Conservation (phyloP, 139 green algal species). For the Chlorella sp. region DNA sequence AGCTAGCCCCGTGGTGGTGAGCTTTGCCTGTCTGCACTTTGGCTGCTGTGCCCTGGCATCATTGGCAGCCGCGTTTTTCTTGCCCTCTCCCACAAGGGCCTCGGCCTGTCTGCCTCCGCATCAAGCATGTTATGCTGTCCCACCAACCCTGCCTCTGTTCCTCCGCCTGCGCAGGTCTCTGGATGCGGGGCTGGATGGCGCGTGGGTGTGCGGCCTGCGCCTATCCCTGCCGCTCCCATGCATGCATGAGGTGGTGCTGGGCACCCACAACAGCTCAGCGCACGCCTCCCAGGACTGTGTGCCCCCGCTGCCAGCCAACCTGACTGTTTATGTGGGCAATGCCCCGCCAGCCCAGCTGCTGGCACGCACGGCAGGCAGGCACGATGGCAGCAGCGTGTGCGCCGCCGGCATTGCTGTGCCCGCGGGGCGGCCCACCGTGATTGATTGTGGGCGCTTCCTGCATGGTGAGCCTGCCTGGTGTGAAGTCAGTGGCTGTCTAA, state of each 20-base stretch:
- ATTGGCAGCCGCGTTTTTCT: no score
- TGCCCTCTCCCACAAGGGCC: no score
- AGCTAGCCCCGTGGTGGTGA: not conserved
- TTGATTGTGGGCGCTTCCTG: slow-evolving; percentile 15
- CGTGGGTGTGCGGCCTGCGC: slow-evolving; percentile 19
- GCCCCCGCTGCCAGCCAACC: not conserved
- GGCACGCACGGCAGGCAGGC: not conserved
- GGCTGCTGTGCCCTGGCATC: no score
- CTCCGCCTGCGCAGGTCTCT: not conserved
- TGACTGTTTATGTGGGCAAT: not conserved
- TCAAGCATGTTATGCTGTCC: no score
- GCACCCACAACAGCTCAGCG: no score
- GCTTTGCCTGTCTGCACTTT: no score
- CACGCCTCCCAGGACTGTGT: not conserved
- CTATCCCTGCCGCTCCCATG: slow-evolving; percentile 21
- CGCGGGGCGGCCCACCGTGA: not conserved
- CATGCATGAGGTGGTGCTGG: not conserved
- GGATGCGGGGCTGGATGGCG: slow-evolving; percentile 23
- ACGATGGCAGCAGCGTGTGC: slow-evolving; percentile 1
- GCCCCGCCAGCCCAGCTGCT: not conserved
- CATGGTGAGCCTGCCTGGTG: not conserved
- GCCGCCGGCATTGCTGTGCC: not conserved
- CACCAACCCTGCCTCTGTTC: no score
- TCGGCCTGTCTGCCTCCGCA: no score
- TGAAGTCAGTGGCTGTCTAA: no score